phyloP scores from a whole-genome alignment of 2,329 filamentous ascomycete genomes.

The Aspergillus fructus region DNA sequence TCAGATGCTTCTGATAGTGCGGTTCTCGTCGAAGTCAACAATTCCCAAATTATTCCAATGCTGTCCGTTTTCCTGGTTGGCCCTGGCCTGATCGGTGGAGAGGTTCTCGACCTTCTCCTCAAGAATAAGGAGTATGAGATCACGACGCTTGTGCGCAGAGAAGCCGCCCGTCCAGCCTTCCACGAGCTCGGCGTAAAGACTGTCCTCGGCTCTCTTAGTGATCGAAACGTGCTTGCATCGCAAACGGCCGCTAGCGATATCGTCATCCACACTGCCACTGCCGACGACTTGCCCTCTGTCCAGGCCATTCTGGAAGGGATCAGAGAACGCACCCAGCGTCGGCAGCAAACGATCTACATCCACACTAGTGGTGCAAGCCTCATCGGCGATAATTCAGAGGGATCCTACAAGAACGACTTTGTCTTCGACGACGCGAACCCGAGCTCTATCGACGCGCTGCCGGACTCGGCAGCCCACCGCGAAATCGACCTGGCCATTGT shows the following conservation, averaged over 20 bases:
- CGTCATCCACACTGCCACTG: neutral
- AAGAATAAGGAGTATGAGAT: neutral
- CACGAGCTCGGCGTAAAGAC: neutral
- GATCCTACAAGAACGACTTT: neutral
- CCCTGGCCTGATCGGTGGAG: neutral
- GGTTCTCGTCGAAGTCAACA: too few species aligned
- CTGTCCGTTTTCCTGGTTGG: neutral
- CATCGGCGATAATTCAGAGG: neutral
- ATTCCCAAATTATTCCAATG: too few species aligned
- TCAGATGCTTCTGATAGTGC: too few species aligned
- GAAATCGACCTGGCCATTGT: neutral
- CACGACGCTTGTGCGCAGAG: neutral
- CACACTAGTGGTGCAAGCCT: neutral
- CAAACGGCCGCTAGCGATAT: neutral
- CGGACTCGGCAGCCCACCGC: neutral
- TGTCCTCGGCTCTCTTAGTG: neutral
- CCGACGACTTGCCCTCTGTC: neutral
- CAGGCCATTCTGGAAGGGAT: neutral
- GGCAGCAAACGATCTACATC: neutral
- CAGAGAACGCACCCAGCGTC: neutral
- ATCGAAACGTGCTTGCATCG: neutral
- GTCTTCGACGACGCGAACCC: neutral
- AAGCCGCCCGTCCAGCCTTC: neutral
- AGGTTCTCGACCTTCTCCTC: neutral
- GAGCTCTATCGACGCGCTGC: neutral